These are phyloP conservation scores for Cercospora brassicicola DNA, from an alignment of 2,329 filamentous ascomycete genomes.

Conservation along the genomic window DNA sequence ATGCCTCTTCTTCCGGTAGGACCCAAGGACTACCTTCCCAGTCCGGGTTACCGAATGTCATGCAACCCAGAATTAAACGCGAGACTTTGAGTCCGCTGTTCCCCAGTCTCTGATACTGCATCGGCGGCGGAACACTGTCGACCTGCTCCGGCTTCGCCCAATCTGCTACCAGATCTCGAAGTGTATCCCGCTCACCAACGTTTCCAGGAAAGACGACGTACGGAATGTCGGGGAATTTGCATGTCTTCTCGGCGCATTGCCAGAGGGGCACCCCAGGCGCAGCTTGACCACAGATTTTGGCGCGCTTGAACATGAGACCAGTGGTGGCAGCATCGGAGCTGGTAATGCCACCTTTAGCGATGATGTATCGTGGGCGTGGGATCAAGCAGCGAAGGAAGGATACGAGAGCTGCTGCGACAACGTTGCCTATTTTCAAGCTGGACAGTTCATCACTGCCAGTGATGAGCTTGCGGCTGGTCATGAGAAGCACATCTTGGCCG, in stretches of 20 bases:
- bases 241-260: constrained; percentile 56
- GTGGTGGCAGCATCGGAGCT: constrained; percentile 61
- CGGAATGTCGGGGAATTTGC: constrained; percentile 53
- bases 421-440: constrained; percentile 55
- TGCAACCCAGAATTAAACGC: constrained; percentile 30
- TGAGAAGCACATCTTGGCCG: constrained; percentile 57
- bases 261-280: constrained; percentile 60
- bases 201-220: constrained; percentile 62
- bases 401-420: constrained; percentile 55
- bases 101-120: constrained; percentile 36
- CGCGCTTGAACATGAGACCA: constrained; percentile 55
- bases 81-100: constrained; percentile 47
- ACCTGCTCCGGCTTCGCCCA: constrained; percentile 32
- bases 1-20: constrained; percentile 41
- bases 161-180: constrained; percentile 50
- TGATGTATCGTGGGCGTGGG: constrained; percentile 56
- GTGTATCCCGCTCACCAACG: constrained; percentile 53
- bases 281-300: constrained; percentile 58
- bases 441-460: constrained; percentile 51
- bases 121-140: background rate
- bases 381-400: constrained; percentile 50
- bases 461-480: constrained; percentile 59
- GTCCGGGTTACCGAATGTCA: constrained; percentile 29
- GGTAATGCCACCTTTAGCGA: constrained; percentile 62
- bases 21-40: constrained; percentile 34